phyloP scores from a whole-genome alignment of 148 eudicot species.

The Vaccinium darrowii region DNA sequence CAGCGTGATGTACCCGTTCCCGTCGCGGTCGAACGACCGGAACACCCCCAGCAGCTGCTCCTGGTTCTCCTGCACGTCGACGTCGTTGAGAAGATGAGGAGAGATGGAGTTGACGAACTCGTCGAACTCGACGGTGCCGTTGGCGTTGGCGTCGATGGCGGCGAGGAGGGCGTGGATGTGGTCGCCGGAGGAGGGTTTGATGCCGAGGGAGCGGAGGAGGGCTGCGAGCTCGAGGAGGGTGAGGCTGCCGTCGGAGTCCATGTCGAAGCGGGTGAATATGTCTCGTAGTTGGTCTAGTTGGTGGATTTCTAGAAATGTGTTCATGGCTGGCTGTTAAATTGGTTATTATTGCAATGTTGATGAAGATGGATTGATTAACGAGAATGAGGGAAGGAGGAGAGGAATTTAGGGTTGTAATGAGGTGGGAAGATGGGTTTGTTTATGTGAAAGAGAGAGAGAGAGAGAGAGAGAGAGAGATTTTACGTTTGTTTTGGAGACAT shows the following conservation, averaged over 20 bases:
- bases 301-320: conserved; percentile 4
- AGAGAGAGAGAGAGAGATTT: neutral
- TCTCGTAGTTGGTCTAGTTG: conserved; percentile 31
- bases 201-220: conserved; percentile 44
- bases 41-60: conserved; percentile 32
- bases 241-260: conserved; percentile 53
- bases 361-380: neutral
- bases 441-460: neutral
- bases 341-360: too few relatives aligned
- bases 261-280: conserved; percentile 50
- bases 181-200: conserved; percentile 37
- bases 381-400: neutral
- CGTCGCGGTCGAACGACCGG: conserved; percentile 40
- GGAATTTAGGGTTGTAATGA: neutral
- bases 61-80: conserved; percentile 24
- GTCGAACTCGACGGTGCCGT: conserved; percentile 44
- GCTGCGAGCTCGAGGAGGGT: conserved; percentile 53
- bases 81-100: conserved; percentile 23
- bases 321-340: neutral
- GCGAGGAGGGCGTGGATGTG: conserved; percentile 31
- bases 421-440: neutral
- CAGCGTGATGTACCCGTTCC: conserved; percentile 46
- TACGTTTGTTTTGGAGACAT: neutral
- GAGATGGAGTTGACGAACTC: conserved; percentile 36
- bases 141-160: conserved; percentile 39